Conservation (phyloP, 1,284 basidiomycete genomes). For the Rhodotorula sp. region DNA sequence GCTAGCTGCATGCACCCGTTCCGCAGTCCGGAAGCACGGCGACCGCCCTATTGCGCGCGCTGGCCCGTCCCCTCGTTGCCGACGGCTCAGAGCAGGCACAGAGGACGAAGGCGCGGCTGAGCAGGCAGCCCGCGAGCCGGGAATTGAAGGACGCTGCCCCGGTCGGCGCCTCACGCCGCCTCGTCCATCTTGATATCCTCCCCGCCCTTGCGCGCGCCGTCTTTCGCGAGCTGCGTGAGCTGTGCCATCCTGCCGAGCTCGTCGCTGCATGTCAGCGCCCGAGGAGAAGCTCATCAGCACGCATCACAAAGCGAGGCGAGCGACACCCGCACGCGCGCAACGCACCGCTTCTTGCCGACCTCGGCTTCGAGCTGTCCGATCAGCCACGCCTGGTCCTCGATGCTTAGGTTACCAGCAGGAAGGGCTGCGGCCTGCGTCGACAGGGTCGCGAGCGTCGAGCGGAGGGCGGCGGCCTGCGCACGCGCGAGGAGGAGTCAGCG, state of each 20-base stretch:
- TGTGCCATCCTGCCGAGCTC: slow-evolving; percentile 1
- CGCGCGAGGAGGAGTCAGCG: neutral
- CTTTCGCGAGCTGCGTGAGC: neutral
- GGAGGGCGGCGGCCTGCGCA: slow-evolving; percentile 24
- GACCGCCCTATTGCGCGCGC: no score
- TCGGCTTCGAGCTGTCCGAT: slow-evolving; percentile 25
- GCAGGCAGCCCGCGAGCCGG: no score
- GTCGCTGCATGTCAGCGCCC: no score
- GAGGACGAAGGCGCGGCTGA: no score
- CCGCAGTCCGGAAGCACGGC: no score
- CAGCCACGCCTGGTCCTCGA: slow-evolving; percentile 37
- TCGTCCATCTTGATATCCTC: neutral
- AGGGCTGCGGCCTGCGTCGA: slow-evolving; percentile 10
- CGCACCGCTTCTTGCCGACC: slow-evolving; percentile 17
- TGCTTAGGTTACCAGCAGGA: slow-evolving; percentile 21
- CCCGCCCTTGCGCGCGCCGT: neutral
- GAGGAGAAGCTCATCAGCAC: no score
- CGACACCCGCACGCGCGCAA: neutral
- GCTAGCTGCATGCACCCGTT: no score
- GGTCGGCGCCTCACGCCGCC: neutral
- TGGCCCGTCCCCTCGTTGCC: no score
- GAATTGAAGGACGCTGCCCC: no score
- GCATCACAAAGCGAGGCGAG: neutral
- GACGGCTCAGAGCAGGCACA: no score
- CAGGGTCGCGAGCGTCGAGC: slow-evolving; percentile 10